Conservation (phyloP, 176 grass and related monocot genomes). For the Carex scoparia region DNA sequence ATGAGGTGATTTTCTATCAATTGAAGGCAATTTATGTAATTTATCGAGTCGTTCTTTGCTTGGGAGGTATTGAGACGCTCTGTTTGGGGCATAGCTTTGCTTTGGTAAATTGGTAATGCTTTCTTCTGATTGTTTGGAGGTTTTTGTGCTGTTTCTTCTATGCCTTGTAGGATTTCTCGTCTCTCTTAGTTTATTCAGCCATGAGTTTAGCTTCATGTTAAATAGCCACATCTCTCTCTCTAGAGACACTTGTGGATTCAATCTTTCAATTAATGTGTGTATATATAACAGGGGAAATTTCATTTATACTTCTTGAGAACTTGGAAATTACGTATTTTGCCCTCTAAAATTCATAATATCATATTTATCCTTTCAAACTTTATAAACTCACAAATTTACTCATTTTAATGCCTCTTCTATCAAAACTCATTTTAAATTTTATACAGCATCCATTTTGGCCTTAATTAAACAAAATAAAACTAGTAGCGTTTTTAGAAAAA, state of each 20-base stretch:
- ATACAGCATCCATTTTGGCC: too few species aligned
- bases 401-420: too few species aligned
- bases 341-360: too few species aligned
- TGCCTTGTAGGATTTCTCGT: constrained; percentile 25
- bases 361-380: too few species aligned
- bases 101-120: not conserved
- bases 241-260: not conserved
- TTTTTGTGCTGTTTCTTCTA: constrained; percentile 18
- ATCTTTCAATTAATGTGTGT: not conserved
- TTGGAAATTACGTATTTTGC: too few species aligned
- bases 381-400: too few species aligned
- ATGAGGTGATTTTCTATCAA: not conserved
- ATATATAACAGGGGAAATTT: too few species aligned
- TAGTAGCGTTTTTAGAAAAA: too few species aligned
- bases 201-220: constrained; percentile 45
- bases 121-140: not conserved
- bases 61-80: constrained; percentile 59
- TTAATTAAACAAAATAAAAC: too few species aligned
- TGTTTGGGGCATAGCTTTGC: constrained; percentile 34
- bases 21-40: not conserved
- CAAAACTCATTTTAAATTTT: too few species aligned
- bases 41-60: constrained; percentile 38
- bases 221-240: constrained; percentile 10
- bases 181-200: constrained; percentile 76
- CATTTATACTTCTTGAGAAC: too few species aligned